These are phyloP conservation scores for Mucor irregularis DNA, from an alignment of 371 early-diverging fungal genomes.

Conservation along the genomic window DNA sequence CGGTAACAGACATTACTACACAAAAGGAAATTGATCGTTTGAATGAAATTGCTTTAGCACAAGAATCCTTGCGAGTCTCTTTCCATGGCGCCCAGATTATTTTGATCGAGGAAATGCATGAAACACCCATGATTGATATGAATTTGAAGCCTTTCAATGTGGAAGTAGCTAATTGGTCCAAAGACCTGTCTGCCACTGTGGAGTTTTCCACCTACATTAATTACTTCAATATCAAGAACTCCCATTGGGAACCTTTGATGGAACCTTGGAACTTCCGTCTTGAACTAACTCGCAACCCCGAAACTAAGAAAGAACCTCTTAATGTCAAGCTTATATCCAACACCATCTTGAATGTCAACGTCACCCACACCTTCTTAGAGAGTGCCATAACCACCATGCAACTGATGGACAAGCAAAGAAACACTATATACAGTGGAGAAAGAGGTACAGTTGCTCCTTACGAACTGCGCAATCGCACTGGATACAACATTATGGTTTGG, in stretches of 20 bases:
- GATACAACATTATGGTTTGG: conserved; percentile 90
- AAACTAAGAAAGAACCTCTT: conserved; percentile 23
- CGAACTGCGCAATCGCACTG: conserved; percentile 85
- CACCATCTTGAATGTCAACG: conserved; percentile 84
- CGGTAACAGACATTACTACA: not conserved
- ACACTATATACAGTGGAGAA: conserved; percentile 37
- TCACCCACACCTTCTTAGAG: conserved; percentile 87
- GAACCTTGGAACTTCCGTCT: conserved; percentile 87
- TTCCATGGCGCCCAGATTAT: conserved; percentile 81
- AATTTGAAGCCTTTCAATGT: conserved; percentile 77
- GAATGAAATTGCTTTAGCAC: conserved; percentile 15
- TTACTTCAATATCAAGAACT: conserved; percentile 93
- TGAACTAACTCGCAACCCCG: conserved; percentile 35
- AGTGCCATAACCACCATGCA: conserved; percentile 70
- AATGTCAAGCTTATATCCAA: conserved; percentile 70
- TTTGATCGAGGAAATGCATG: conserved; percentile 89
- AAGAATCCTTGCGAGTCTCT: conserved; percentile 53
- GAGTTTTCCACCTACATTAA: conserved; percentile 77
- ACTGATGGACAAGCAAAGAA: conserved; percentile 44
- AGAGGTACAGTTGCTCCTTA: conserved; percentile 73
- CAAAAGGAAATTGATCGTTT: conserved; percentile 7
- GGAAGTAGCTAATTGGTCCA: conserved; percentile 87
- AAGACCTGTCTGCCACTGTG: conserved; percentile 71
- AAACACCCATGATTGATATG: conserved; percentile 91
- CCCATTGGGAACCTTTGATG: conserved; percentile 97